Base-by-base conservation (phyloP, 192 early-diverging fungal genomes). In the Podila verticillata region DNA sequence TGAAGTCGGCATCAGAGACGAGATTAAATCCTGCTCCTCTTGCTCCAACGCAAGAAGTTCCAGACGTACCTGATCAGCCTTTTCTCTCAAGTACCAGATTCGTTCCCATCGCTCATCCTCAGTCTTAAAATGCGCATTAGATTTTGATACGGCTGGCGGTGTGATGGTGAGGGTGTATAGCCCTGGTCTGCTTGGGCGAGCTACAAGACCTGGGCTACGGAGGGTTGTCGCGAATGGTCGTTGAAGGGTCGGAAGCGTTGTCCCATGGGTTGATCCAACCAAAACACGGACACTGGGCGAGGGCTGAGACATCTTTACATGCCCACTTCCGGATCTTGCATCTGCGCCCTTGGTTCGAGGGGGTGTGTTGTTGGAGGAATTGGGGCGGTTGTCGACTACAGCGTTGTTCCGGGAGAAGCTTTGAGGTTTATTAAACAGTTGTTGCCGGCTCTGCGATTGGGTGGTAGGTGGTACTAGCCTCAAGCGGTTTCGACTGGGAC, bases 21-120 rank as follows among this genome's bases (percentile, higher is more conserved):
- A 48, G n/a, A 68, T 30, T 28, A 68, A 54, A 3, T 71, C 61
- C 10, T 51, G 48, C 28, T 80, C 77, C 54, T 72, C 6, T 24
- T 72, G 69, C 32, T 80, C 77, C 8, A 68, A 22, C 5, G 70
- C 77, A 44, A 71, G 19, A 5, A 80, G 44, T 57, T 72, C 70
- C 9, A 80, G 47, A 28, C 77, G 69, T 4, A 62, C 61, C 30
- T 80, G 61, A 47, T 72, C 70, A 19, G 77, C 70, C 20, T 57
- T 61, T 1, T 24, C 65, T 49, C 77, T 47, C 34, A 80, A 57
- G 17, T 35, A 64, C 20, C 54, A 39, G 26, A 68, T 59, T n/a
- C 69, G 39, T 30, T 61, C 68, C 30, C 49, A 61, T 36, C 57
- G 24, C n/a, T 61, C 34, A 6, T 69, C 66, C 20, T 9, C 51